Evolutionary conservation across 1,139 yeast species (phyloP).

Genomic region (Scheffersomyces stambukii): DNA sequence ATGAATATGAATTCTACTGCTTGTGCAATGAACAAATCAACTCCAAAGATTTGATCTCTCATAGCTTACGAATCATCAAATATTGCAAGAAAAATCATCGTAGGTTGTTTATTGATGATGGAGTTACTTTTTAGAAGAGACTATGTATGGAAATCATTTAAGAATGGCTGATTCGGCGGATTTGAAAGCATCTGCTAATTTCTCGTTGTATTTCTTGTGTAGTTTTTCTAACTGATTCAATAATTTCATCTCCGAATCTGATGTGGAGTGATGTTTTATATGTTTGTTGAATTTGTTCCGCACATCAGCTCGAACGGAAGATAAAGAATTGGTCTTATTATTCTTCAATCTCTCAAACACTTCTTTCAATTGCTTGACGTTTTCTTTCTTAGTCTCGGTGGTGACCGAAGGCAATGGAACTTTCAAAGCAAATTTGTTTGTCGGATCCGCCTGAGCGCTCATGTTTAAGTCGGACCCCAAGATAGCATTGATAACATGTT

Average conservation of each 20-base stretch:
- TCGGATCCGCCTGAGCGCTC: constrained; percentile 73
- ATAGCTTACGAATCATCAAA: constrained; percentile 30
- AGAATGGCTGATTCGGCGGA: constrained; percentile 51
- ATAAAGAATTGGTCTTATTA: constrained; percentile 36
- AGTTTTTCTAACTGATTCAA: constrained; percentile 60
- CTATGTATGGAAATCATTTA: constrained; percentile 15
- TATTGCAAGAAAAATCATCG: constrained; percentile 38
- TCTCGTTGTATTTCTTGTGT: constrained; percentile 59
- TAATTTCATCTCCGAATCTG: constrained; percentile 51
- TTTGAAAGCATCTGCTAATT: constrained; percentile 56
- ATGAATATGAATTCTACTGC: constrained; percentile 36
- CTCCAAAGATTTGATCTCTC: constrained; percentile 29
- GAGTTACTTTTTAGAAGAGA: constrained; percentile 2
- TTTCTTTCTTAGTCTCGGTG: constrained; percentile 59
- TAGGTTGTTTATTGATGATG: constrained; percentile 22
- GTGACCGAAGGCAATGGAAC: constrained; percentile 76
- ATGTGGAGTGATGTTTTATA: constrained; percentile 45
- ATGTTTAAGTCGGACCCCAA: constrained; percentile 65
- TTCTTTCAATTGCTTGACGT: constrained; percentile 57
- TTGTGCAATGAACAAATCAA: constrained; percentile 25
- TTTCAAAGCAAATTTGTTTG: constrained; percentile 67
- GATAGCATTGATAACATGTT: constrained; percentile 66
- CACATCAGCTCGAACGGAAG: constrained; percentile 57
- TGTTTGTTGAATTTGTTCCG: constrained; percentile 53
- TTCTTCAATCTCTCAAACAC: constrained; percentile 62